These are phyloP conservation scores for Pseudomonodictys pantanalensis DNA, from an alignment of 495 filamentous ascomycete species.

Conservation along the genomic window DNA sequence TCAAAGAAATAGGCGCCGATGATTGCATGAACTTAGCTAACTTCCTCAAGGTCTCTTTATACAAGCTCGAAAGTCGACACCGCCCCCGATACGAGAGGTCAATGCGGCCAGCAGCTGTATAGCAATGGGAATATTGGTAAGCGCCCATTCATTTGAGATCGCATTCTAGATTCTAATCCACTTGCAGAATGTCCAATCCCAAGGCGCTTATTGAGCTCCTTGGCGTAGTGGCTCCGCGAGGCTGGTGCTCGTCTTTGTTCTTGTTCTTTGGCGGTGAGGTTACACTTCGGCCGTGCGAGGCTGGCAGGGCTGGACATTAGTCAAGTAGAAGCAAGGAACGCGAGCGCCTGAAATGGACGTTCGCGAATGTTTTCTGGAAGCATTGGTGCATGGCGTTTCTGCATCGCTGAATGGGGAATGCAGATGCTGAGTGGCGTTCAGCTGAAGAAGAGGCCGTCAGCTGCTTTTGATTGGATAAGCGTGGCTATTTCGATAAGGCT, in stretches of 20 bases:
- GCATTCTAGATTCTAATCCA: no score
- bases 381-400: neutral
- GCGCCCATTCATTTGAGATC: no score
- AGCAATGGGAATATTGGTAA: neutral
- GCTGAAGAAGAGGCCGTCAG: neutral
- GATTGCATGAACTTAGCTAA: neutral
- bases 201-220: no score
- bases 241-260: constrained; percentile 36
- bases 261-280: no score
- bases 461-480: no score
- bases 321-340: neutral
- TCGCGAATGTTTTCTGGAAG: constrained; percentile 2
- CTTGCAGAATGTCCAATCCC: no score
- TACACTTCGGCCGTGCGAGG: no score
- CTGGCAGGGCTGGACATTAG: neutral
- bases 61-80: no score
- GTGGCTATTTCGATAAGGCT: neutral
- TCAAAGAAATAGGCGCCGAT: neutral
- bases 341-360: neutral
- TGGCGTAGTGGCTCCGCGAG: no score
- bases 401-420: neutral
- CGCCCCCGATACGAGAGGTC: no score
- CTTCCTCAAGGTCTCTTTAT: neutral
- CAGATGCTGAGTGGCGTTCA: neutral
- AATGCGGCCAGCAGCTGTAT: neutral